These are phyloP conservation scores for Amphibolis antarctica DNA, from an alignment of 106 monocot species.

Conservation along the genomic window DNA sequence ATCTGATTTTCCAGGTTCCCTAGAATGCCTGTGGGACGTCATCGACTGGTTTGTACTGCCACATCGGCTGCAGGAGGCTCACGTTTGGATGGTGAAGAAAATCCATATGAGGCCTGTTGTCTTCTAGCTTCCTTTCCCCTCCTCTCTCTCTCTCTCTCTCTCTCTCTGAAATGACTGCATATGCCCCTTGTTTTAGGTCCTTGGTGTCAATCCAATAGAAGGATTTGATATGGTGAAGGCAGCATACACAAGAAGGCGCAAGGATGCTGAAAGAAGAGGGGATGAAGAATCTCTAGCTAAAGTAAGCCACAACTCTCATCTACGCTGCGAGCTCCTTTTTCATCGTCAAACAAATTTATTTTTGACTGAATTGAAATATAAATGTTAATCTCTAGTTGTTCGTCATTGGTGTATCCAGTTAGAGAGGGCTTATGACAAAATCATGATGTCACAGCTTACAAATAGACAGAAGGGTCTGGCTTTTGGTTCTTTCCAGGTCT, in stretches of 20 bases:
- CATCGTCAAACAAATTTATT: background rate
- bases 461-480: constrained; percentile 81
- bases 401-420: constrained; percentile 30
- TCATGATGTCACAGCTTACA: constrained; percentile 89
- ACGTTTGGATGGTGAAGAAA: constrained; percentile 39
- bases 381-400: background rate
- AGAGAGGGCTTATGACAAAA: constrained; percentile 88
- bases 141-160: no score
- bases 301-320: constrained; percentile 28
- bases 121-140: background rate
- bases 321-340: constrained; percentile 2
- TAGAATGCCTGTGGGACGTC: constrained; percentile 10
- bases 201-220: constrained; percentile 70
- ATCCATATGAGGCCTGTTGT: constrained; percentile 64
- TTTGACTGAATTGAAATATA: background rate
- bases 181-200: no score
- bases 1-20: constrained; percentile 16
- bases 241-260: constrained; percentile 59
- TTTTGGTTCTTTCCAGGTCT: constrained; percentile 86
- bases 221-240: constrained; percentile 79
- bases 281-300: constrained; percentile 53
- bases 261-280: constrained; percentile 76
- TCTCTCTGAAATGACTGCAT: no score
- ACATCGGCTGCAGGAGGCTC: constrained; percentile 51
- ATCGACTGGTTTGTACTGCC: constrained; percentile 25